Evolutionary conservation across 73 alveolate species (phyloP), one percentile per base, ranked within the genome.

Genomic region (Stentor coeruleus): DNA sequence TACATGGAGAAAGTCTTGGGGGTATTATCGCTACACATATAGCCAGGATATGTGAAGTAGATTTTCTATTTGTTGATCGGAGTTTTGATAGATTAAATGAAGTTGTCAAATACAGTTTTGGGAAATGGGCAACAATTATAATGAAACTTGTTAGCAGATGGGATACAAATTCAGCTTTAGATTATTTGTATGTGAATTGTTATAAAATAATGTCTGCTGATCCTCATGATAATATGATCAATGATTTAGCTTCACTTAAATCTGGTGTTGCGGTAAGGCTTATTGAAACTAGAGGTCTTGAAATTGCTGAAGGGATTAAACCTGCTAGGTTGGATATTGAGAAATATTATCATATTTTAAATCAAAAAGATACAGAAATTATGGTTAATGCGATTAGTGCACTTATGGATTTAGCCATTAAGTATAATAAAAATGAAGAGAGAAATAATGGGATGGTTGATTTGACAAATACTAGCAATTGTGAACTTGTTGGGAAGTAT

Each of bases 61-160:
- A 89, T 31, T 89, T 91, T 59, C n/a, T 93, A 35, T 91, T 91
- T 88, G 95, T 91, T 35, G 95, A 93, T 89, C 59, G 98, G 76
- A 83, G 96, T 31, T 93, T 93, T 82, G 55, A 89, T 31, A 74
- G 89, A 40, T 60, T 93, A 14, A 82, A 83, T 4, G 86, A 74
- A 3, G 91, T 93, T 20, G 94, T 95, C 3, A 20, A 60, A 15
- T 81, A 86, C 66, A 73, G 90, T 33, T 85, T 93, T 81, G 92
- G 96, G 0, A 77, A 72, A 60, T 59, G 81, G 79, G 95, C 95
- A 20, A 84, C 82, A 38, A 79, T 81, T 59, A 59, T 84, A 0
- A 85, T 82, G 58, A 85, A 85, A 76, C 59, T 86, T 15, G 3
- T 87, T 35, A 38, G 83, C 4, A 76, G 85, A 66, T 66, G 49